Evolutionary conservation across 2,329 filamentous ascomycete species (phyloP).

Genomic region (Septoria linicola): DNA sequence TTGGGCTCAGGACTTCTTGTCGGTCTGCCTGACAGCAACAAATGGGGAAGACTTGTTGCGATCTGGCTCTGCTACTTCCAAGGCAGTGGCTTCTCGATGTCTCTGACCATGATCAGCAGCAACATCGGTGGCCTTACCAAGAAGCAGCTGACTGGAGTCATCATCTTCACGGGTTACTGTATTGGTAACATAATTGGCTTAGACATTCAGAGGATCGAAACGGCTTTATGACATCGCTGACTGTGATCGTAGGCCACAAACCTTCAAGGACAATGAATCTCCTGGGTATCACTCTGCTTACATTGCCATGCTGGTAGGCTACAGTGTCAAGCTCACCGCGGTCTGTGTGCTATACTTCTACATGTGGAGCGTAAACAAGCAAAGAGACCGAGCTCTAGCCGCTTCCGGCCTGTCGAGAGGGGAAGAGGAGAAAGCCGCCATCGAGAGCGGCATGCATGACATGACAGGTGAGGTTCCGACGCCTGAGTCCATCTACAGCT

Average conservation of each 20-base stretch:
- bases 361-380: constrained; percentile 57
- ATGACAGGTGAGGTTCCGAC: constrained; percentile 39
- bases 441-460: constrained; percentile 58
- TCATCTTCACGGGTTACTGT: constrained; percentile 42
- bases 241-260: constrained; percentile 43
- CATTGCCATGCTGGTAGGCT: constrained; percentile 58
- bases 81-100: constrained; percentile 55
- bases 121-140: constrained; percentile 58
- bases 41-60: constrained; percentile 58
- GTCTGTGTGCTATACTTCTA: constrained; percentile 55
- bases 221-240: not conserved
- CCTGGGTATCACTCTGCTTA: constrained; percentile 53
- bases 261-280: constrained; percentile 51
- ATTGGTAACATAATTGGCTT: constrained; percentile 52
- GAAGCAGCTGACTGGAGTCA: constrained; percentile 53
- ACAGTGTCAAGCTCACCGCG: constrained; percentile 52
- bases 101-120: constrained; percentile 53
- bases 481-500: not conserved
- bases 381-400: constrained; percentile 50
- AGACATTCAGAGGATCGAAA: not conserved
- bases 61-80: constrained; percentile 60
- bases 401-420: constrained; percentile 35
- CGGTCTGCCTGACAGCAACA: constrained; percentile 50
- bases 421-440: constrained; percentile 51
- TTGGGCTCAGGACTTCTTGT: constrained; percentile 54